Base-by-base conservation (phyloP, 352 stramenopile genomes). In the Detonula confervacea region DNA sequence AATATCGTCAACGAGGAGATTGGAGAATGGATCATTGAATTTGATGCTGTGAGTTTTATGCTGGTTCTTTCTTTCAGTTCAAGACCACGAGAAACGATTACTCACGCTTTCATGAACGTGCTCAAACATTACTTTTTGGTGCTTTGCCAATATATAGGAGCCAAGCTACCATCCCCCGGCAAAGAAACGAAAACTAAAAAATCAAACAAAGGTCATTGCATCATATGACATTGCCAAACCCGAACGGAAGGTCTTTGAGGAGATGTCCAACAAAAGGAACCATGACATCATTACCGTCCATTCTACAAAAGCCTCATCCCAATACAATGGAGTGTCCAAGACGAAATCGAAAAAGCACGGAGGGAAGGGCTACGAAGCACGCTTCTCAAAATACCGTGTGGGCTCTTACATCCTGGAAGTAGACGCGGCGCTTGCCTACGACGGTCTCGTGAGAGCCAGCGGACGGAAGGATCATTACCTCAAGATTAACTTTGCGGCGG, bases 1-100 rank as follows among this genome's bases (percentile, higher is more conserved):
- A 29, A 56, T 56, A 16, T 56, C n/a, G 11, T 56, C 47, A 56
- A 27, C 18, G 47, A 56, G 6, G 47, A 56, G 47, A 56, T 56
- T 56, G 47, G 47, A 16, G 47, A 56, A 56, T 56, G 47, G 47
- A 14, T 56, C 9, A n/a, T n/a, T n/a, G n/a, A n/a, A n/a, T 16
- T 46, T 16, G 24, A 30, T 30, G 29, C 6, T 3, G 47, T 56
- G n/a, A 56, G 47, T n/a, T n/a, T n/a, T n/a, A n/a, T n/a, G n/a
- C n/a, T 56, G 18, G 7, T 54, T n/a, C 44, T 54, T n/a, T 24
- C 16, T 54, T 42, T 42, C 33, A 12, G 33, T 42, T 42, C 33
- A 42, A 42, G n/a, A n/a, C n/a, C n/a, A n/a, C n/a, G n/a, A n/a
- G n/a, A n/a, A n/a, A n/a, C n/a, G n/a, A n/a, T n/a, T n/a, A n/a